These are phyloP conservation scores for Aspergillus sp. DNA, from an alignment of 2,329 filamentous ascomycete species.

Conservation along the genomic window DNA sequence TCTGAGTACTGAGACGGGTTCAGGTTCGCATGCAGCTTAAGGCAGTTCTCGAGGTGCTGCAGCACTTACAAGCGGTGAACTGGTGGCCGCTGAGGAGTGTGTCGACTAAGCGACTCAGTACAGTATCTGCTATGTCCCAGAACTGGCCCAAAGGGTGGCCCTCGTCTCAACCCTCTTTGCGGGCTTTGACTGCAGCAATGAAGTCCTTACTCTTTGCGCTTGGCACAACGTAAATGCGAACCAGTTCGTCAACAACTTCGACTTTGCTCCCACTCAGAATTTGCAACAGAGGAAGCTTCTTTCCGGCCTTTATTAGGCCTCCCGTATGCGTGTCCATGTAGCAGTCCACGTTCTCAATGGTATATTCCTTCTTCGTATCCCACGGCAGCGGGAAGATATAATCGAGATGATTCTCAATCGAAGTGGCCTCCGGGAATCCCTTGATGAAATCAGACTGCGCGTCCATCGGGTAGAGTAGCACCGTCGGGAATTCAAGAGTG, in stretches of 20 bases:
- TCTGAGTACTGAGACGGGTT: background rate
- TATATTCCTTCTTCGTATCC: slow-evolving; percentile 71
- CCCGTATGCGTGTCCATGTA: slow-evolving; percentile 82
- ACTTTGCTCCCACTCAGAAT: slow-evolving; percentile 73
- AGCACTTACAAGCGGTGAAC: background rate
- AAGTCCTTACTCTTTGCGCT: slow-evolving; percentile 68
- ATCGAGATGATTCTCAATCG: slow-evolving; percentile 71
- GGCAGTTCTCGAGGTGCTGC: background rate
- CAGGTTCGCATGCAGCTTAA: background rate
- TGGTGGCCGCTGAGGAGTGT: background rate
- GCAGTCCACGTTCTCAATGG: slow-evolving; percentile 68
- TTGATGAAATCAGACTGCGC: slow-evolving; percentile 90
- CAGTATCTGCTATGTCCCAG: background rate
- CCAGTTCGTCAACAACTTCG: slow-evolving; percentile 82
- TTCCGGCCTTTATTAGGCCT: slow-evolving; percentile 84
- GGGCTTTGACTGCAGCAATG: slow-evolving; percentile 80
- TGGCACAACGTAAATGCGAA: slow-evolving; percentile 81
- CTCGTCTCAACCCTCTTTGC: slow-evolving; percentile 48
- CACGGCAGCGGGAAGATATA: slow-evolving; percentile 89
- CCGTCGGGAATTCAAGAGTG: slow-evolving; percentile 70
- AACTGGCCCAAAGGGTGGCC: background rate
- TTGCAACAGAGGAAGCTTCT: slow-evolving; percentile 75
- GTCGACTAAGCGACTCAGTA: background rate
- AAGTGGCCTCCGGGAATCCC: slow-evolving; percentile 74
- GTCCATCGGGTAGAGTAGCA: slow-evolving; percentile 81